Evolutionary conservation across 352 stramenopile species (phyloP), one percentile per base, ranked within the genome.

Genomic region (Pythium periplocum): DNA sequence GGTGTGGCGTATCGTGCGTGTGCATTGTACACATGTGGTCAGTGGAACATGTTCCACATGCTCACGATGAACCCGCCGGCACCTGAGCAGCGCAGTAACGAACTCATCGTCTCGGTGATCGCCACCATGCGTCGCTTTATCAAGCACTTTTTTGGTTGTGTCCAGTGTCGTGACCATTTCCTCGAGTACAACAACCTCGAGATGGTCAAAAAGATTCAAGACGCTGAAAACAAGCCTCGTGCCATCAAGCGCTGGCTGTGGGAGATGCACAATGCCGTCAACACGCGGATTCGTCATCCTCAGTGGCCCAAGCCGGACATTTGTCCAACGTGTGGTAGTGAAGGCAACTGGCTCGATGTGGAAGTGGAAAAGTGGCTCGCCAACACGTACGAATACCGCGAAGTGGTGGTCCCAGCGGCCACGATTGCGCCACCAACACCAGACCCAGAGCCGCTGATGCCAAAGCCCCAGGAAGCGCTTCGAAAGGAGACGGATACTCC

Each of bases 1-100:
- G 82, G 82, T 30, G 70, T 72, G 11, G 67, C 73, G 1, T 93
- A 93, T 57, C 69, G 69, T 30, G 76, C 82, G 2, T 93, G 82
- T 38, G 82, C 80, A 30, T 55, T 86, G 31, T 93, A 93, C 61
- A 93, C 82, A 42, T 93, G 82, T 48, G 82, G 82, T 1, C 82
- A 93, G 63, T 93, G 82, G 82, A 93, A 74, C 44, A 87, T 93
- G 75, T 93, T 93, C 63, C 82, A 93, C 70, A 86, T 93, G 79
- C 59, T 93, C 51, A 90, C 77, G 12, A 71, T 93, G 62, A 89
- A 87, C 49, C 79, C 75, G 6, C 64, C 62, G 2, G 71, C 77
- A 57, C 66, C 54, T 1, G 65, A 59, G 1, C 43, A 60, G 8
- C 73, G 73, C 17, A 75, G 48, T 12, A 58, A 57, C 41, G 75